Conservation (phyloP, 1,284 basidiomycete genomes). For the Fereydounia khargensis region DNA sequence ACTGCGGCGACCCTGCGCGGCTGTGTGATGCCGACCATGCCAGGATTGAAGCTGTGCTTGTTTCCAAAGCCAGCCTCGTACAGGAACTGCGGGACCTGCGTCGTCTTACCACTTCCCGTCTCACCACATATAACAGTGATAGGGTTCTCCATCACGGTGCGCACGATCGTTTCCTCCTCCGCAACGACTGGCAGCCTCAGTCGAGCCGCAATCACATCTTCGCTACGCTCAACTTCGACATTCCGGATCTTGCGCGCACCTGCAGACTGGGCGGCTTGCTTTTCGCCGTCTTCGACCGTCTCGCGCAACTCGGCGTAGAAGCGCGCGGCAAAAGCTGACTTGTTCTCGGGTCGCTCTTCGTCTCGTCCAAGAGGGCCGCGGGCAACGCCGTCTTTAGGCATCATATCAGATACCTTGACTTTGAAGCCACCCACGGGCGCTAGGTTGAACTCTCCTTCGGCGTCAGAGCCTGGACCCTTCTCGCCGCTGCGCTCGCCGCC, state of each 20-base stretch:
- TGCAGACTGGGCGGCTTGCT: slow-evolving; percentile 1
- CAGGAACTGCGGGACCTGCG: slow-evolving; percentile 89
- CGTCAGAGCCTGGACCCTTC: neutral
- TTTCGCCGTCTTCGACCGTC: slow-evolving; percentile 5
- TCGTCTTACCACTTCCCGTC: slow-evolving; percentile 97
- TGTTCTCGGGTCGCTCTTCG: slow-evolving; percentile 13
- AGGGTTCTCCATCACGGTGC: slow-evolving; percentile 80
- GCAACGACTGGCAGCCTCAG: slow-evolving; percentile 82
- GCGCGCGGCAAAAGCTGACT: slow-evolving; percentile 41
- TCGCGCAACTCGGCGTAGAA: slow-evolving; percentile 30
- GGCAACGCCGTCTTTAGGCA: slow-evolving; percentile 46
- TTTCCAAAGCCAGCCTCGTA: slow-evolving; percentile 94
- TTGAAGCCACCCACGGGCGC: slow-evolving; percentile 48
- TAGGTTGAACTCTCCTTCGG: slow-evolving; percentile 28
- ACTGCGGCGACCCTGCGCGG: slow-evolving; percentile 95
- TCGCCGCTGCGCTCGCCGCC: slow-evolving; percentile 6
- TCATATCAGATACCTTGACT: slow-evolving; percentile 47
- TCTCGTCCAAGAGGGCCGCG: slow-evolving; percentile 52
- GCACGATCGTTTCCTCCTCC: slow-evolving; percentile 93
- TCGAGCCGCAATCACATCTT: slow-evolving; percentile 74
- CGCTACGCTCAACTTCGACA: slow-evolving; percentile 69
- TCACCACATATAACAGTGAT: slow-evolving; percentile 74
- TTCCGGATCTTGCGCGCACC: slow-evolving; percentile 56
- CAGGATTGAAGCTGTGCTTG: slow-evolving; percentile 82
- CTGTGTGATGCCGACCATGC: slow-evolving; percentile 97